These are phyloP conservation scores for Seiridium cupressi DNA, from an alignment of 2,329 filamentous ascomycete genomes.

Conservation along the genomic window DNA sequence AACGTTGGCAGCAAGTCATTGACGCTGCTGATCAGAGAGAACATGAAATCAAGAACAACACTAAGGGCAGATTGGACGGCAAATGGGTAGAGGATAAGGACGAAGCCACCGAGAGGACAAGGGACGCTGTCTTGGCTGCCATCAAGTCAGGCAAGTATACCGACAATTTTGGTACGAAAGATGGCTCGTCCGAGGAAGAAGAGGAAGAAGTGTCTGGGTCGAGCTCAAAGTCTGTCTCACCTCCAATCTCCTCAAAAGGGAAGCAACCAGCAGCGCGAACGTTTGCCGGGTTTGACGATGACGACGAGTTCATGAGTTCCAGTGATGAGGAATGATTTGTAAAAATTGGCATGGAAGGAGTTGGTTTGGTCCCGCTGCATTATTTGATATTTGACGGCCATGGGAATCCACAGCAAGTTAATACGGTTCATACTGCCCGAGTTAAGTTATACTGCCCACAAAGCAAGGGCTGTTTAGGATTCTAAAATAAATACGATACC, in stretches of 20 bases:
- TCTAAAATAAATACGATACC: no score
- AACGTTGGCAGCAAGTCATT: constrained; percentile 86
- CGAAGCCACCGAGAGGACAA: constrained; percentile 79
- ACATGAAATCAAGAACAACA: constrained; percentile 76
- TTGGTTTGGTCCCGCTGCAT: background rate
- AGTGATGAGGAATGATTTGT: constrained; percentile 50
- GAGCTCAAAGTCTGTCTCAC: constrained; percentile 46
- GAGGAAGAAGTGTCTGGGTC: constrained; percentile 33
- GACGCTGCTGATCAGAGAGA: constrained; percentile 80
- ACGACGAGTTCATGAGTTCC: constrained; percentile 72
- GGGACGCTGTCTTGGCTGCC: constrained; percentile 70
- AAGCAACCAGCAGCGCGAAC: constrained; percentile 37
- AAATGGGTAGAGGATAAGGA: constrained; percentile 97
- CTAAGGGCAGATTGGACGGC: constrained; percentile 72
- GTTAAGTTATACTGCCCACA: no score
- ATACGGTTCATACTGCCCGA: no score
- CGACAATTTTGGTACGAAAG: constrained; percentile 53
- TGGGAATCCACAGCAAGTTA: background rate
- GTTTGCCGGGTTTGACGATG: constrained; percentile 78
- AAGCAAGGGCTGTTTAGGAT: no score
- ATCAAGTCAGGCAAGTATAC: constrained; percentile 64
- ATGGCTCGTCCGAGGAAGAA: constrained; percentile 30
- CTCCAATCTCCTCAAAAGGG: constrained; percentile 38
- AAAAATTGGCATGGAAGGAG: background rate
- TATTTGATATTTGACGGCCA: background rate